Evolutionary conservation across 495 filamentous ascomycete genomes (phyloP).

Genomic region (Usnea hakonensis): DNA sequence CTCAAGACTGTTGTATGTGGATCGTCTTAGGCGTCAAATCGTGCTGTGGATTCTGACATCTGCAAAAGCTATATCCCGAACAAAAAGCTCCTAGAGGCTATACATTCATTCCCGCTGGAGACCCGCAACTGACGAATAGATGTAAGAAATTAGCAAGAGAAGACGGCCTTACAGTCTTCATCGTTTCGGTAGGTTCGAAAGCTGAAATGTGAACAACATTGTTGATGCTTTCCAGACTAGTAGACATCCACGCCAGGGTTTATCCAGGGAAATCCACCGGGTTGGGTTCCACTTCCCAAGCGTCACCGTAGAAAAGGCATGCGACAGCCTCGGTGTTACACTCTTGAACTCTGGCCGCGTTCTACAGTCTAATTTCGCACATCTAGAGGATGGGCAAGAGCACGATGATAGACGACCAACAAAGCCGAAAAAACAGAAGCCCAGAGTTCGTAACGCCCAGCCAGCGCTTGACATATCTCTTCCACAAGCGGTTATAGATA

Average conservation of each 20-base stretch:
- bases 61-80: constrained; percentile 40
- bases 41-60: constrained; percentile 22
- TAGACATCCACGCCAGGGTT: constrained; percentile 39
- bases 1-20: constrained; percentile 48
- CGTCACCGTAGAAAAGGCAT: constrained; percentile 47
- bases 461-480: constrained; percentile 14
- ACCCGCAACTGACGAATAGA: constrained; percentile 60
- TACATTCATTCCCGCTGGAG: constrained; percentile 74
- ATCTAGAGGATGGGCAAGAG: constrained; percentile 8
- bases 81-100: constrained; percentile 64
- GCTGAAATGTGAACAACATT: neutral
- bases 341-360: constrained; percentile 40
- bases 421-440: constrained; percentile 10
- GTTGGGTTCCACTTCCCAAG: constrained; percentile 73
- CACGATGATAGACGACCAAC: constrained; percentile 4
- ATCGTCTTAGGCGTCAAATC: constrained; percentile 3
- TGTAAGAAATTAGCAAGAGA: constrained; percentile 78
- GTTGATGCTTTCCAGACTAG: constrained; percentile 34
- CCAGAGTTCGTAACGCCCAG: constrained; percentile 11
- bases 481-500: constrained; percentile 57
- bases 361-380: constrained; percentile 23
- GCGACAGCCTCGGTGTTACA: constrained; percentile 39
- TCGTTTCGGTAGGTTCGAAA: constrained; percentile 58
- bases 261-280: constrained; percentile 63
- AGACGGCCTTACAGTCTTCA: constrained; percentile 58